Conservation (phyloP, 371 early-diverging fungal genomes). For the Mucor velutinosus region DNA sequence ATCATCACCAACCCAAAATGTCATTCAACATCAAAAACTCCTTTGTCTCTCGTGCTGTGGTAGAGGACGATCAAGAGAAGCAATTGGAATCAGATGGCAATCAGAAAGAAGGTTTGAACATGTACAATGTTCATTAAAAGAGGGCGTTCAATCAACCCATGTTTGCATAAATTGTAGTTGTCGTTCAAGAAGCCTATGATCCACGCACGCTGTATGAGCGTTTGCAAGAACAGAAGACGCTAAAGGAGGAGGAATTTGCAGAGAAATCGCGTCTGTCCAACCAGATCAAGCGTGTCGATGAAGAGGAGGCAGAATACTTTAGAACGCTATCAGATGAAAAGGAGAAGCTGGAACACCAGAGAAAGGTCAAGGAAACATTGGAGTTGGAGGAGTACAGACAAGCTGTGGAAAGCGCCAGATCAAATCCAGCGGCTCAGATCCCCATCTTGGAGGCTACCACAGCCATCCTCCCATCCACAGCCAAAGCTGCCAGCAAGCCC, state of each 20-base stretch:
- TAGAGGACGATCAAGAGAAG: conserved; percentile 26
- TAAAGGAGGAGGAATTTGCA: conserved; percentile 69
- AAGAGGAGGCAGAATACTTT: conserved; percentile 78
- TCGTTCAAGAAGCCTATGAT: conserved; percentile 59
- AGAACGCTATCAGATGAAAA: conserved; percentile 64
- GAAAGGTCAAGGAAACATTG: conserved; percentile 55
- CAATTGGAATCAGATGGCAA: conserved; percentile 19
- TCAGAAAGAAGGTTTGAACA: conserved; percentile 6
- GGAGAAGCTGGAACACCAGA: conserved; percentile 50
- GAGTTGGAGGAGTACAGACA: conserved; percentile 67
- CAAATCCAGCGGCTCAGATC: background rate
- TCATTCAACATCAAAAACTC: conserved; percentile 39
- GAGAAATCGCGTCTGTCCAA: conserved; percentile 74
- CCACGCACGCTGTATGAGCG: conserved; percentile 82
- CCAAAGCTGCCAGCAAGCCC: background rate
- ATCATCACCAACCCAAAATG: conserved; percentile 12
- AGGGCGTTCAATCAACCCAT: background rate
- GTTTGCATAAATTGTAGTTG: conserved; percentile 1
- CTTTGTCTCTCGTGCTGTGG: conserved; percentile 41
- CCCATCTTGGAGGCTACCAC: background rate
- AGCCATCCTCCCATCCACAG: background rate
- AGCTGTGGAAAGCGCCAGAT: conserved; percentile 21
- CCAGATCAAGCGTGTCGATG: conserved; percentile 72
- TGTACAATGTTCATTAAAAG: background rate
- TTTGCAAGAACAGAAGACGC: conserved; percentile 70